Conservation (phyloP, 2,329 filamentous ascomycete genomes). For the Aureobasidium melanogenum region DNA sequence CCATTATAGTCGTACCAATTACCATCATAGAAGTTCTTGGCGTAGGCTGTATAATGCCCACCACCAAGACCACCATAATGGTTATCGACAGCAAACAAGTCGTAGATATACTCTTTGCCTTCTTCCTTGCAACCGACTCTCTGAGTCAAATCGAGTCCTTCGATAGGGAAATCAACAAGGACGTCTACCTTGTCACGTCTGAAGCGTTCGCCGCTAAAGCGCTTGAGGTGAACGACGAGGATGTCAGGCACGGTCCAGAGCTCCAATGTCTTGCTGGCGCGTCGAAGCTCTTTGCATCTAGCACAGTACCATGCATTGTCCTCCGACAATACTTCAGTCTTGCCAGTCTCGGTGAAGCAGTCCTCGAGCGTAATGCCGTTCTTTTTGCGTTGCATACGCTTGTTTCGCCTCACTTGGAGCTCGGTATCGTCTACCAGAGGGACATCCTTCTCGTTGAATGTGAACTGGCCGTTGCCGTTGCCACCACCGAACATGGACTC, state of each 20-base stretch:
- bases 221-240: conserved; percentile 87
- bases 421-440: conserved; percentile 49
- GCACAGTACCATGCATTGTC: conserved; percentile 98
- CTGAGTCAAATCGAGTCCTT: conserved; percentile 71
- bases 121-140: conserved; percentile 73
- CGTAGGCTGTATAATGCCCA: conserved; percentile 91
- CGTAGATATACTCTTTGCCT: conserved; percentile 77
- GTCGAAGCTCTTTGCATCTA: conserved; percentile 84
- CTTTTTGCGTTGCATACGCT: conserved; percentile 57
- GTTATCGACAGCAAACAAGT: conserved; percentile 91
- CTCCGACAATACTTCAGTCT: conserved; percentile 85
- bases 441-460: conserved; percentile 46
- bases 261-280: conserved; percentile 92
- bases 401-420: conserved; percentile 54
- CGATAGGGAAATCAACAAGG: conserved; percentile 81
- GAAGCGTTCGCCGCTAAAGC: conserved; percentile 77
- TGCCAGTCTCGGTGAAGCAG: conserved; percentile 89
- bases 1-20: conserved; percentile 97
- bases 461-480: conserved; percentile 50
- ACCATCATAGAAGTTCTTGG: conserved; percentile 81
- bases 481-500: conserved; percentile 57
- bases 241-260: conserved; percentile 96
- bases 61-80: conserved; percentile 90
- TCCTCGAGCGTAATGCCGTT: conserved; percentile 78
- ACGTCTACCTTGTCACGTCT: conserved; percentile 88